Percentiles rank a stretch among this genome's conserved stretches.
phyloP scores from a whole-genome alignment of 2,329 filamentous ascomycete genomes.

The Xylariaceae sp. region DNA sequence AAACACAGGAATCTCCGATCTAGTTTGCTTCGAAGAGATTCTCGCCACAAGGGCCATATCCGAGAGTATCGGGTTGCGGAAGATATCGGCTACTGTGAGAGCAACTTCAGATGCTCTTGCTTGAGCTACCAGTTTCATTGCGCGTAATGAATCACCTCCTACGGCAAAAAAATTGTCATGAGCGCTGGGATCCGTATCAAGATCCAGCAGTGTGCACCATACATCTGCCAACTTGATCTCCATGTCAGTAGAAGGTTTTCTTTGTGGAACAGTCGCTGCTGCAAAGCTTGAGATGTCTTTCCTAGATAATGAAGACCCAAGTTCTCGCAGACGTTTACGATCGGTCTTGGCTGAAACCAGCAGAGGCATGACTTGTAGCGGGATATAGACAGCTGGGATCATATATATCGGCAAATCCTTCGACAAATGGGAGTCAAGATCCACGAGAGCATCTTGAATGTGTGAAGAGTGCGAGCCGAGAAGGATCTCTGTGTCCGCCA shows the following conservation, averaged over 20 bases:
- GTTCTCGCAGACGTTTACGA: conserved; percentile 44
- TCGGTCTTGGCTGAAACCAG: conserved; percentile 48
- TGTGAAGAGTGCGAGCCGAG: conserved; percentile 23
- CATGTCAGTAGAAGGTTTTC: conserved; percentile 35
- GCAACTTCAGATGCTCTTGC: conserved; percentile 37
- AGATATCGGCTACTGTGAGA: conserved; percentile 44
- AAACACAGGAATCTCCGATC: conserved; percentile 34
- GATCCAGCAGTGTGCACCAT: conserved; percentile 38
- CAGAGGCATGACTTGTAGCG: conserved; percentile 42
- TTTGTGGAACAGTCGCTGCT: conserved; percentile 29
- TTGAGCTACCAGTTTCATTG: conserved; percentile 47
- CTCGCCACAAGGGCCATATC: conserved; percentile 40
- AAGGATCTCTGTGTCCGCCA: conserved; percentile 22
- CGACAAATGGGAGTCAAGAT: conserved; percentile 28
- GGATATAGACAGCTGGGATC: conserved; percentile 46
- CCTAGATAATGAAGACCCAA: conserved; percentile 39
- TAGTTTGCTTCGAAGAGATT: conserved; percentile 20
- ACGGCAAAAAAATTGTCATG: conserved; percentile 32
- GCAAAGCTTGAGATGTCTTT: conserved; percentile 37
- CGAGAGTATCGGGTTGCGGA: conserved; percentile 41
- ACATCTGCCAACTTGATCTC: conserved; percentile 36
- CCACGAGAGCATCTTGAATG: conserved; percentile 26
- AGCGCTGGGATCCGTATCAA: conserved; percentile 28
- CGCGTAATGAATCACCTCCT: conserved; percentile 46
- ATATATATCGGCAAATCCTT: conserved; percentile 41